These are phyloP conservation scores for Urostyla sp. DNA, from an alignment of 73 alveolate genomes.

Conservation along the genomic window DNA sequence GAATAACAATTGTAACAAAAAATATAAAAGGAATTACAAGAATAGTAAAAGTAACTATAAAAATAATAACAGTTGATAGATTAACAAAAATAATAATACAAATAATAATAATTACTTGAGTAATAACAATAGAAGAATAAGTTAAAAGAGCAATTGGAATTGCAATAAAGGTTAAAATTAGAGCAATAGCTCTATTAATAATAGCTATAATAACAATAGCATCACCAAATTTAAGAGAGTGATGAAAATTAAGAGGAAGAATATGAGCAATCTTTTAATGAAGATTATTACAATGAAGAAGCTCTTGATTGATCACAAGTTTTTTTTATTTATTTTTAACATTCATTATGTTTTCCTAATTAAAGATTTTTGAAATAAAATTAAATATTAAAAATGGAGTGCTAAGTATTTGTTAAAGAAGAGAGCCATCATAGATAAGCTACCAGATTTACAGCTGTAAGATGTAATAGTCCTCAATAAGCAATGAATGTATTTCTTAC, in stretches of 20 bases:
- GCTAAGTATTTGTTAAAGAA: not conserved
- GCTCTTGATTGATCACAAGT: not conserved
- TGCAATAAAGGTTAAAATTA: too few species aligned
- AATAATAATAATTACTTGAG: not conserved
- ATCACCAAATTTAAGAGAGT: not conserved
- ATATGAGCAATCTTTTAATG: not conserved
- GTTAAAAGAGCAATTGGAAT: too few species aligned
- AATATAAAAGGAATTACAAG: not conserved
- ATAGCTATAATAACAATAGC: not conserved
- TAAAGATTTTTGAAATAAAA: too few species aligned
- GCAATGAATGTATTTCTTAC: slow-evolving; percentile 22
- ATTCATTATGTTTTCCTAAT: not conserved
- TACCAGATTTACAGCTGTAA: slow-evolving; percentile 36
- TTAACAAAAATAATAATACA: not conserved
- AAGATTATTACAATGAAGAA: not conserved
- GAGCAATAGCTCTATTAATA: too few species aligned
- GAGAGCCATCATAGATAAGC: not conserved
- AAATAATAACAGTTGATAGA: not conserved
- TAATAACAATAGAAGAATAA: not conserved
- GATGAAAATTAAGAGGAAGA: not conserved
- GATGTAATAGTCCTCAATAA: slow-evolving; percentile 43
- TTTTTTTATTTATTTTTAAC: too few species aligned
- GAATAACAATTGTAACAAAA: too few species aligned
- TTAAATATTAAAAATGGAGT: not conserved
- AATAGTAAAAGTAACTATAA: not conserved